Conservation (phyloP, 148 eudicot genomes). For the Pharnaceum exiguum region DNA sequence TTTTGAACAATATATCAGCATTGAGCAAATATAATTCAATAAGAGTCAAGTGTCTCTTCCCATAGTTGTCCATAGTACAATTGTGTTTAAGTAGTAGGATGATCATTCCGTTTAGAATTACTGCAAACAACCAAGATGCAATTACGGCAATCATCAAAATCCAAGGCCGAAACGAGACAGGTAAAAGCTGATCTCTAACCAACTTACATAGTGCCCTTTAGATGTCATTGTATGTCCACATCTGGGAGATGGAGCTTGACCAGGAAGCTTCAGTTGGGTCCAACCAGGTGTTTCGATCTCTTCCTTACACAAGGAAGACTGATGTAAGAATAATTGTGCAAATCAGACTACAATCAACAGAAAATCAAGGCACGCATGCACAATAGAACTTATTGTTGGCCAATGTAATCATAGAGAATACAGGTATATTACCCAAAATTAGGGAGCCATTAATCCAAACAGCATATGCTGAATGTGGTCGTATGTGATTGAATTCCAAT, state of each 20-base stretch:
- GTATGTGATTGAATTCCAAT: too few relatives aligned
- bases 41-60: too few relatives aligned
- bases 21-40: too few relatives aligned
- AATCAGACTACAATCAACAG: neutral
- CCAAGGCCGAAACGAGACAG: neutral
- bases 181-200: constrained; percentile 3
- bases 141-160: neutral
- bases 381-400: neutral
- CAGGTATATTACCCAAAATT: too few relatives aligned
- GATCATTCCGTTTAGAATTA: too few relatives aligned
- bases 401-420: neutral
- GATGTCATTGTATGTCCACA: constrained; percentile 95
- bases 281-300: constrained; percentile 98
- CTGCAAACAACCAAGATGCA: neutral
- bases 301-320: constrained; percentile 66
- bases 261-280: constrained; percentile 99
- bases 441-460: too few relatives aligned
- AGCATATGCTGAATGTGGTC: too few relatives aligned
- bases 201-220: constrained; percentile 81
- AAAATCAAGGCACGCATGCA: constrained; percentile 1
- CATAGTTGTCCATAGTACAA: too few relatives aligned
- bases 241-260: constrained; percentile 88
- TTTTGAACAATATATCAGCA: too few relatives aligned
- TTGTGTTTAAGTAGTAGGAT: too few relatives aligned
- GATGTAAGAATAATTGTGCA: constrained; percentile 1